Evolutionary conservation across 1,139 yeast species (phyloP), one percentile per base, ranked within the genome.

Genomic region (Candida sp.): DNA sequence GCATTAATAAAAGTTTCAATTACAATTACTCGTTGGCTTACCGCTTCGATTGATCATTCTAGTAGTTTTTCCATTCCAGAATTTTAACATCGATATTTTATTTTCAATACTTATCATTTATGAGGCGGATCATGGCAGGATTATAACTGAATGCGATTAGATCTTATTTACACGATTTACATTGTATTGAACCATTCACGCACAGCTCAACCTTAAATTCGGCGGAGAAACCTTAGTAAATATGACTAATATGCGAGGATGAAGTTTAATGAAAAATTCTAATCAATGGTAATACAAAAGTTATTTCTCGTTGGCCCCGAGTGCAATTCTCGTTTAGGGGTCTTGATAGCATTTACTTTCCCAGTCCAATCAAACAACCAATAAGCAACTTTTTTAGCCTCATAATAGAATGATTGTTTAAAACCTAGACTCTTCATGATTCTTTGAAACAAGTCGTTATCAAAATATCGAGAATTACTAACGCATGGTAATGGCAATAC

Each of bases 401-500:
- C 79, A 51, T 86, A 79, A 44, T 73, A 69, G 43, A 68, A 61
- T 3, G 72, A 45, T 36, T 70, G 53, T 4, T 46, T 51, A 51
- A 82, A 89, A 0, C 97, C 97, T 12, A 89, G 63, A 8, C 68
- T 55, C 1, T 48, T 41, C 81, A 85, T 77, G 15, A 88, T 76
- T 1, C 63, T 59, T 35, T 75, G 52, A 7, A 77, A 64, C 21
- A 63, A 61, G 0, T 60, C 60, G 33, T 73, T 68, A 47, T 80
- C 79, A 59, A 84, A 81, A 57, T 91, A 93, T 33, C 98, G 70
- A 1, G 97, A 90, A 59, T 91, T 90, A 6, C 68, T 60, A 1
- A 89, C 70, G 60, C 99, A 93, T 0, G 98, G 97, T 29, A 87
- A 70, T 0, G 99, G 99, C 5, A 91, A 66, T 2, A 93, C 98